Evolutionary conservation across 129 eudicot genomes (phyloP), one percentile per base, ranked within the genome.

Genomic region (Logfia minima): DNA sequence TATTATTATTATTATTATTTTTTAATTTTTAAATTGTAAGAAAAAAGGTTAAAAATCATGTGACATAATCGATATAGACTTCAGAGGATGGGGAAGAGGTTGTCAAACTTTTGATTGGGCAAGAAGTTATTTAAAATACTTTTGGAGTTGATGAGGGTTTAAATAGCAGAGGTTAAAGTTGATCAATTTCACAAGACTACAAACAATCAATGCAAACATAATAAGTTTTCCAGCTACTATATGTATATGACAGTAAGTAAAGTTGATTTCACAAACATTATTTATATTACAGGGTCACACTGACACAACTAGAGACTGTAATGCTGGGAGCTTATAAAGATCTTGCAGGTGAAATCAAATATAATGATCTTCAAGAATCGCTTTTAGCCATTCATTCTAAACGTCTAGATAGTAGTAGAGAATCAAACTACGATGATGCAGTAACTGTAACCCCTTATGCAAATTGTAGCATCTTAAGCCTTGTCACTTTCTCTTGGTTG

Each of bases 401-500:
- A 70, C 4, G 37, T 24, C 1, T 14, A 31, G 31, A 17, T 79
- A 77, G 48, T 35, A 35, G 35, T 75, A 78, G 67, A 68, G 83
- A 82, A 43, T 67, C 82, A 43, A 88, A 72, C 11, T 41, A 79
- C 73, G 24, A 48, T 1, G 55, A 48, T 14, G 55, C 84, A n/a
- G 85, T 79, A 62, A 84, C 81, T 51, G 58, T 77, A 71, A 81
- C 86, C 78, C 96, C 93, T 66, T 89, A 81, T 70, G 79, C 88
- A 19, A 83, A 34, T 59, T 87, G 88, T 53, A 82, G 85, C n/a
- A 28, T 91, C 24, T 77, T 86, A 32, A 87, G 93, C 74, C 83
- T 68, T 60, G 76, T 89, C 65, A 84, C 92, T n/a, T 94, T 94
- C 89, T 83, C 92, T 55, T 94, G 98, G 98, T 70, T 91, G 79